A percentile compares a stretch with the other conserved stretches of the same genome.
These are phyloP conservation scores for Melocanna baccifera DNA, from an alignment of 176 grass and related monocot genomes.

Conservation along the genomic window DNA sequence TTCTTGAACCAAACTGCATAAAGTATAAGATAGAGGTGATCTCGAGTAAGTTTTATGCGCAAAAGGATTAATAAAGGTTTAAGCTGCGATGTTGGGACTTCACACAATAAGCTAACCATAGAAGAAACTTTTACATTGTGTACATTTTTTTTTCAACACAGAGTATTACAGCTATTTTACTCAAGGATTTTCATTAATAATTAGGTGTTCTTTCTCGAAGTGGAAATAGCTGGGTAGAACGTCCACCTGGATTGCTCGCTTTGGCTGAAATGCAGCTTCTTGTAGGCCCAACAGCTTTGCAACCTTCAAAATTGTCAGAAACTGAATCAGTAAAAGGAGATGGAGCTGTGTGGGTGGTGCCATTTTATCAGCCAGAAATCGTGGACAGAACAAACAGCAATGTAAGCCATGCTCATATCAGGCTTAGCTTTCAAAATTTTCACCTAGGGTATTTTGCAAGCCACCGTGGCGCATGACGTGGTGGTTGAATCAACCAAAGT, in stretches of 20 bases:
- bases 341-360: not conserved
- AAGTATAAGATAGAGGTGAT: not conserved
- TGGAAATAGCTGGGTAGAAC: conserved; percentile 17
- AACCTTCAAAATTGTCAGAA: conserved; percentile 48
- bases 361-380: not conserved
- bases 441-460: not conserved
- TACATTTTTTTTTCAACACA: not conserved
- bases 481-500: too few relatives aligned
- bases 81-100: not conserved
- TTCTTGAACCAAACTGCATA: conserved; percentile 83
- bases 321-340: conserved; percentile 16
- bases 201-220: not conserved
- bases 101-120: not conserved
- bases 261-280: conserved; percentile 72
- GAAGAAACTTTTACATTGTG: not conserved
- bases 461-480: too few relatives aligned
- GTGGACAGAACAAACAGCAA: not conserved
- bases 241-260: conserved; percentile 88
- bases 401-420: not conserved
- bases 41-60: not conserved
- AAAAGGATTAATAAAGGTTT: not conserved
- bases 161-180: not conserved
- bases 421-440: not conserved
- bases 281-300: conserved; percentile 69
- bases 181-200: not conserved